These are phyloP conservation scores for Calonectria ilicicola DNA, from an alignment of 2,329 filamentous ascomycete species.

Conservation along the genomic window DNA sequence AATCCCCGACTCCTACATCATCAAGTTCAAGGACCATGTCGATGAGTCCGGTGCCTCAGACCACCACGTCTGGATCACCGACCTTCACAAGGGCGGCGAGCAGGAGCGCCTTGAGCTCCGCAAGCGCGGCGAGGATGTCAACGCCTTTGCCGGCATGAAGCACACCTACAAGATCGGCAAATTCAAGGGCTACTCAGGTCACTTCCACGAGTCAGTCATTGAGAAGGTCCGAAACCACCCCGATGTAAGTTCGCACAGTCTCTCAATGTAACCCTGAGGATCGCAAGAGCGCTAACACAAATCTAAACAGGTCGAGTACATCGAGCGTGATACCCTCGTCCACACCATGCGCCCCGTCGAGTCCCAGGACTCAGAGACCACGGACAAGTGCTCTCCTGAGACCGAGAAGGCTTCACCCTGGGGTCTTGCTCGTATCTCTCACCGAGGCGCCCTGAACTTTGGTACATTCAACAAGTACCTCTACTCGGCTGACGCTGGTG, in stretches of 20 bases:
- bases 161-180: constrained; percentile 95
- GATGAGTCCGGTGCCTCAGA: constrained; percentile 74
- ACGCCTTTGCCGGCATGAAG: constrained; percentile 84
- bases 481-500: constrained; percentile 88
- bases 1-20: constrained; percentile 94
- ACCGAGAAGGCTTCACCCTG: constrained; percentile 96
- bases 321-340: constrained; percentile 94
- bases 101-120: constrained; percentile 84
- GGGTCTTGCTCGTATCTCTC: constrained; percentile 98
- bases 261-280: constrained; percentile 10
- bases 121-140: constrained; percentile 77
- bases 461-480: constrained; percentile 99
- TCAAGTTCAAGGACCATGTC: constrained; percentile 99
- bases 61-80: constrained; percentile 93
- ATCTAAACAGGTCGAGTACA: constrained; percentile 83
- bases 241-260: constrained; percentile 77
- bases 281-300: constrained; percentile 27
- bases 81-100: constrained; percentile 79
- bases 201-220: constrained; percentile 93
- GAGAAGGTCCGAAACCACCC: constrained; percentile 94
- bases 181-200: constrained; percentile 92
- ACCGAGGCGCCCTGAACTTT: constrained; percentile 88
- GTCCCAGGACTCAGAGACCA: constrained; percentile 50
- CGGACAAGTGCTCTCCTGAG: constrained; percentile 64
- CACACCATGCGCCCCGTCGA: constrained; percentile 75